phyloP scores from a whole-genome alignment of 2,329 filamentous ascomycete genomes.

The Thyridium curvatum region DNA sequence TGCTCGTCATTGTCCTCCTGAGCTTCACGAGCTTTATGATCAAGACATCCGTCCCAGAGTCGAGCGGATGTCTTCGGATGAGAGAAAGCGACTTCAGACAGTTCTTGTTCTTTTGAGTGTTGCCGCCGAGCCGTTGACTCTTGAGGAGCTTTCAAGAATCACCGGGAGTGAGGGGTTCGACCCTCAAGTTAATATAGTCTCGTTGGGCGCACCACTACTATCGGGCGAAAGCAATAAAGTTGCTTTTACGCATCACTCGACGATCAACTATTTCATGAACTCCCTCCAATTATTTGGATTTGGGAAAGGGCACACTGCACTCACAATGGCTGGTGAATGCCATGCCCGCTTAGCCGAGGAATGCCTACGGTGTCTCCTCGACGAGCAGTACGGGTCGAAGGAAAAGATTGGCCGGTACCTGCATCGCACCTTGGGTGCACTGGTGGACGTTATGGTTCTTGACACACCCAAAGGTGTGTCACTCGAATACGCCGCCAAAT shows the following conservation, averaged over 20 bases:
- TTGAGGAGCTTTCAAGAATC: not conserved
- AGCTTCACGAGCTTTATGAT: not conserved
- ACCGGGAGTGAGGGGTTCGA: not conserved
- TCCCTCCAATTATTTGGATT: not conserved
- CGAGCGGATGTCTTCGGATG: not conserved
- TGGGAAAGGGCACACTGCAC: too few species aligned
- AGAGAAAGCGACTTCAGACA: not conserved
- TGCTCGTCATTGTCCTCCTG: not conserved
- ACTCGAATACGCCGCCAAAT: not conserved
- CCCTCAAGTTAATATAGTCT: not conserved
- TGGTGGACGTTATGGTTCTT: not conserved
- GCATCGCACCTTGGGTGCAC: constrained; percentile 1
- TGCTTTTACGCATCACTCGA: not conserved
- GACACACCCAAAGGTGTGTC: not conserved
- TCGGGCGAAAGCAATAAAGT: not conserved
- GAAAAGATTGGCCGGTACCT: not conserved
- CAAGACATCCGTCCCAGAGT: not conserved
- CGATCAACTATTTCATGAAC: not conserved
- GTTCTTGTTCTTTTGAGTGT: constrained; percentile 1
- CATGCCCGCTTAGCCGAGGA: not conserved
- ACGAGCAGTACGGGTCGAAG: not conserved
- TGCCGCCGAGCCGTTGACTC: not conserved
- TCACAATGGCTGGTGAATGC: too few species aligned
- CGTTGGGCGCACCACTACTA: not conserved
- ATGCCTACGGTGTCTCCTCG: not conserved